Evolutionary conservation across 2,329 filamentous ascomycete genomes (phyloP), one percentile per base, ranked within the genome.

Genomic region (Clarireedia homoeocarpa): DNA sequence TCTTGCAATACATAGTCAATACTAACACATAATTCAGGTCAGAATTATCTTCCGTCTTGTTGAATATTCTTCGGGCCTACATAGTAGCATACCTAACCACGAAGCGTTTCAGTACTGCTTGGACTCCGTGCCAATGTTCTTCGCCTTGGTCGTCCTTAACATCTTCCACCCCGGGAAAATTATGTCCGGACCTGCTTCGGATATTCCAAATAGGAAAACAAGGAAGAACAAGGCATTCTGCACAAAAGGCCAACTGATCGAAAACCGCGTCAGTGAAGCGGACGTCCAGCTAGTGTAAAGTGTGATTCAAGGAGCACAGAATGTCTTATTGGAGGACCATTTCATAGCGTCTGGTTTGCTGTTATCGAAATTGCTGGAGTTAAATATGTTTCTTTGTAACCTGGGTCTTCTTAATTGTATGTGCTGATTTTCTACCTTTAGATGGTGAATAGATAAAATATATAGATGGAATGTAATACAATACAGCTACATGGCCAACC

Each of bases 41-140:
- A 77, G 83, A 20, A 83, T 85, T 64, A 74, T 82, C 58, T 86
- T 78, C 69, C 80, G 81, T 26, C 72, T 86, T 2, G 66, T 73
- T 50, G 80, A 85, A 65, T 85, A 80, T 62, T 72, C 72, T 0
- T 70, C 70, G 12, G 79, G 78, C 4, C 59, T 52, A 1, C 57
- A 50, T 5, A 80, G 77, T 27, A 78, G 75, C 60, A 69, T 72
- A 0, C 67, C 79, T 9, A 72, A 68, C 36, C 71, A 79, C 58
- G 78, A 83, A 61, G 71, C 64, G 10, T 84, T 80, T 64, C 72
- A 75, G 26, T 79, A 78, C 49, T 65, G 67, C 2, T 75, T 73
- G 57, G 81, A 84, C 61, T 78, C 77, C 1, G 66, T 78, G 1
- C 80, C 81, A 0, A 83, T 84, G 76, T 48, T 63, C 6, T 53